Evolutionary conservation across 129 eudicot genomes (phyloP).

Genomic region (Chrysanthemum seticuspe): DNA sequence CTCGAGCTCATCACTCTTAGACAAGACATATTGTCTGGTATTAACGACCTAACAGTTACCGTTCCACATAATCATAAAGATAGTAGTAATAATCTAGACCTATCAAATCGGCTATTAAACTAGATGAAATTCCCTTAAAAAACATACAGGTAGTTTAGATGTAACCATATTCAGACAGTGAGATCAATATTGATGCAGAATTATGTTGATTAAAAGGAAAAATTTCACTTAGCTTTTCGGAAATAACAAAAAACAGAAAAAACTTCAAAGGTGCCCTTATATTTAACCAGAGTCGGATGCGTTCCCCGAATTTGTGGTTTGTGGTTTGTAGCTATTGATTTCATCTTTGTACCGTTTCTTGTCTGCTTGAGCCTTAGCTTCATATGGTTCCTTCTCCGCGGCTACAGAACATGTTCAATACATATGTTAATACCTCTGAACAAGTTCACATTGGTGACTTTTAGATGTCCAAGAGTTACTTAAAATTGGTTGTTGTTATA

Average conservation of each 20-base stretch:
- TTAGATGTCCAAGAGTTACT: too few species aligned
- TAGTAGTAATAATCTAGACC: not conserved
- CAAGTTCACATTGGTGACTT: not conserved
- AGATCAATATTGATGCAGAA: too few species aligned
- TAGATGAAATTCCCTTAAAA: too few species aligned
- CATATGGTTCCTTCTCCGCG: constrained; percentile 77
- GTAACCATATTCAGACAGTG: too few species aligned
- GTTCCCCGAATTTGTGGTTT: constrained; percentile 36
- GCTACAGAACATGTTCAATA: constrained; percentile 35
- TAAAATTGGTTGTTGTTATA: not conserved
- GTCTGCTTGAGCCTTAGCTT: constrained; percentile 71
- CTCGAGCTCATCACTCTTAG: not conserved
- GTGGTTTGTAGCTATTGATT: constrained; percentile 55
- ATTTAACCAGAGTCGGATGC: constrained; percentile 25
- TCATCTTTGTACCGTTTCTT: constrained; percentile 62
- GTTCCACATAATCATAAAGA: not conserved
- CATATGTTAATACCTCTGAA: not conserved
- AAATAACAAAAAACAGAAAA: not conserved
- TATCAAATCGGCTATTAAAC: too few species aligned
- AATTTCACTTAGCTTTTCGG: constrained; percentile 6
- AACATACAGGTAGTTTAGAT: too few species aligned
- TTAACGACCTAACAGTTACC: not conserved
- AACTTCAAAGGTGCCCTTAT: not conserved
- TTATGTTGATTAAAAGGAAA: not conserved
- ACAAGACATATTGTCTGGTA: not conserved